phyloP scores from a whole-genome alignment of 257 asterid species.

The Plantago ovata region DNA sequence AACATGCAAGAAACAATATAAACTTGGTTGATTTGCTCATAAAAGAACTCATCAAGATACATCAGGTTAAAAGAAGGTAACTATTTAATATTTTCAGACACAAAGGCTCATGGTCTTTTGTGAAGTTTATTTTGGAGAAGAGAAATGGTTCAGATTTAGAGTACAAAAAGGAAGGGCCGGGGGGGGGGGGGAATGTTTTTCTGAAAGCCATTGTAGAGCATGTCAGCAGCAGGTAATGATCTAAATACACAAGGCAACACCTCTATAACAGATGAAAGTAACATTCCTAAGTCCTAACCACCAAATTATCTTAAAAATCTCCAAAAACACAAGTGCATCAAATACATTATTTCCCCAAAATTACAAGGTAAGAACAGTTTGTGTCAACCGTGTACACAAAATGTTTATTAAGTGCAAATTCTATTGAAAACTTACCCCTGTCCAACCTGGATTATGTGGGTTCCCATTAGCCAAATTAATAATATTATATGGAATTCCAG shows the following conservation, averaged over 20 bases:
- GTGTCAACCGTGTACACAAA: neutral
- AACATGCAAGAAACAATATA: slow-evolving; percentile 9
- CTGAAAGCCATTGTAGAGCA: too few species aligned
- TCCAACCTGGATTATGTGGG: slow-evolving; percentile 98
- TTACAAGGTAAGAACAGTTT: neutral
- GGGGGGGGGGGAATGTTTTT: too few species aligned
- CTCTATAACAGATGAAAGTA: too few species aligned
- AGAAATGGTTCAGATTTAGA: too few species aligned
- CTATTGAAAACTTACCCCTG: slow-evolving; percentile 64
- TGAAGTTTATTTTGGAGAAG: neutral
- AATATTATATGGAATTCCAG: slow-evolving; percentile 91
- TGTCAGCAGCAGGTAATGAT: too few species aligned
- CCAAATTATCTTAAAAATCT: neutral
- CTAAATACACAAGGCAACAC: too few species aligned
- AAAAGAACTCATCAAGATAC: slow-evolving; percentile 9
- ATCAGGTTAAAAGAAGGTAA: neutral
- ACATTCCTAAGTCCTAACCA: too few species aligned
- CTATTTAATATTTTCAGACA: neutral
- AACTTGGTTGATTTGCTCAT: slow-evolving; percentile 5
- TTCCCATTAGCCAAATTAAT: slow-evolving; percentile 89
- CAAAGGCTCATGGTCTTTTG: neutral
- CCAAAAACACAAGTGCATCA: neutral
- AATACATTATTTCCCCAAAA: neutral
- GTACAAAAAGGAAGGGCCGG: too few species aligned
- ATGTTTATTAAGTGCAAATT: neutral